Evolutionary conservation across 148 eudicot species (phyloP), one percentile per base, ranked within the genome.

Genomic region (Fagopyrum tataricum): DNA sequence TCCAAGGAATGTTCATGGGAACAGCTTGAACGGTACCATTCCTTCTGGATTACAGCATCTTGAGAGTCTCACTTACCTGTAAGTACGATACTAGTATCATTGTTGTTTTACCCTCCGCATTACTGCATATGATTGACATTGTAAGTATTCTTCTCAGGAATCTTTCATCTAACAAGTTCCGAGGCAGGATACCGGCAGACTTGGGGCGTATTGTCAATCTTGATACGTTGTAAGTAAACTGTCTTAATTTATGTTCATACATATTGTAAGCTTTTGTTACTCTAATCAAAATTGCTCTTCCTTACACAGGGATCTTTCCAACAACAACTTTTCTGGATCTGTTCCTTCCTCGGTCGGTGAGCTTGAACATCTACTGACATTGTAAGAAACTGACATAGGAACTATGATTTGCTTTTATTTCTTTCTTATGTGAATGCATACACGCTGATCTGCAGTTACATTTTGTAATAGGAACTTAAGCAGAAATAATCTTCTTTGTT

Each of bases 1-100:
- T 23, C 20, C 49, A 46, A 89, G 93, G 42, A 89, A 89, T 72
- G 90, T 89, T 41, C 90, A 79, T 75, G 89, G 93, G 12, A 89
- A 89, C 73, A 71, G 42, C 67, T 78, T 89, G 58, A 87, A 82
- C 78, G 93, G 90, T 41, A 78, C 89, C 17, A 83, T 89, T 76
- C 93, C 93, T 18, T 81, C 71, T 67, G 85, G 83, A 7, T 84
- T 89, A 21, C 81, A 75, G 59, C 80, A 85, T 67, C 86, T 89
- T 13, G 89, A 84, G 81, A 89, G 93, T 80, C 79, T 89, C 17
- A 89, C 93, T 18, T 89, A 85, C 72, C 78, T 89, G 93, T 89
- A 83, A 72, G 93, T 79, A 44, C 6, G 14, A 37, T 13, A n/a
- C 3, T 39, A 43, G 39, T 59, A 46, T 18, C 48, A 4, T 37